phyloP scores from a whole-genome alignment of 2,329 filamentous ascomycete species.

The Macrophomina phaseolina region DNA sequence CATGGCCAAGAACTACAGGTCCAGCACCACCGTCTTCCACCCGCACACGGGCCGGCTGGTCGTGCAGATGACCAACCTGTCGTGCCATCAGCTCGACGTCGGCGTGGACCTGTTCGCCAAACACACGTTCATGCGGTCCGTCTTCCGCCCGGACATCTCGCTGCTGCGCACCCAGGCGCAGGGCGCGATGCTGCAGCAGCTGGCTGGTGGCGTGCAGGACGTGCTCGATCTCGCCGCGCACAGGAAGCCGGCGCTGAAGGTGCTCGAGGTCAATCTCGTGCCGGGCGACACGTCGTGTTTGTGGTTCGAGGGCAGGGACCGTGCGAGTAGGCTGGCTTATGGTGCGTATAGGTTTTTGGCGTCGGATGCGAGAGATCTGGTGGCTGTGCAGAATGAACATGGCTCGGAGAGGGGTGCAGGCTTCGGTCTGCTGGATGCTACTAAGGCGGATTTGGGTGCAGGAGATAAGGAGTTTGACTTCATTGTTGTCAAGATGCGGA shows the following conservation, averaged over 20 bases:
- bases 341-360: not conserved
- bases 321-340: not conserved
- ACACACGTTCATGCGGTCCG: constrained; percentile 28
- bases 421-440: constrained; percentile 37
- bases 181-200: not conserved
- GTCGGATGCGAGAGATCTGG: constrained; percentile 9
- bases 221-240: constrained; percentile 45
- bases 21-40: constrained; percentile 20
- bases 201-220: constrained; percentile 20
- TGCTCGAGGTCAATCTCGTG: constrained; percentile 43
- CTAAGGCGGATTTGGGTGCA: constrained; percentile 21
- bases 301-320: constrained; percentile 2
- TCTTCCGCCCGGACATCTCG: constrained; percentile 35
- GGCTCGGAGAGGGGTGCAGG: constrained; percentile 24
- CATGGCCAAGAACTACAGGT: constrained; percentile 29
- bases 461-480: constrained; percentile 24
- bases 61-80: constrained; percentile 32
- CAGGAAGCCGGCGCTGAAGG: constrained; percentile 41
- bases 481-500: not conserved
- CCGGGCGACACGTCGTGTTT: constrained; percentile 27
- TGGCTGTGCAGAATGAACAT: constrained; percentile 1
- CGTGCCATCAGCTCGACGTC: constrained; percentile 32
- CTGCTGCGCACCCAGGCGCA: constrained; percentile 24
- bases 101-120: constrained; percentile 28
- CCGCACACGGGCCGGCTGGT: constrained; percentile 28